Base-by-base conservation (phyloP, 2,329 filamentous ascomycete species). In the Penicillium griseofulvum region DNA sequence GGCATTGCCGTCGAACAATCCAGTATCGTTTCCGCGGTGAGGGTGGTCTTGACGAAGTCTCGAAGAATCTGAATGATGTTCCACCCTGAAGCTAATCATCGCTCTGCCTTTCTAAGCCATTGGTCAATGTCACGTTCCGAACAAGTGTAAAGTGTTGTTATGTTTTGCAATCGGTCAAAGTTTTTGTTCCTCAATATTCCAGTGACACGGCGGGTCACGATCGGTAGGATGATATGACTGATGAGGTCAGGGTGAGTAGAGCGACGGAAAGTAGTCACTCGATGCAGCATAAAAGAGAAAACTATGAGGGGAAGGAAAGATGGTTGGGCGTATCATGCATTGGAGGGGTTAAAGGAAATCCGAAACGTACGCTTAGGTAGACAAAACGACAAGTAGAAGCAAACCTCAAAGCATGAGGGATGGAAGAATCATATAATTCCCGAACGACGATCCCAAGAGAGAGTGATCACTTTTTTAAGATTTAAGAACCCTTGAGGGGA, bases 1-100 rank as follows among this genome's bases (percentile, higher is more conserved):
- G 71, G 68, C 72, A 74, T 74, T 70, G 68, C 69, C 67, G 64
- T 67, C 56, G 59, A 67, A 66, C 59, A 64, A 62, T 70, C 61
- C 58, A 61, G 56, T 60, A 49, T 71, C 65, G 67, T 58, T 69
- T 68, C 68, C 68, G 68, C 66, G 63, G 69, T 58, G 63, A 66
- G 64, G 60, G 65, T 68, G 69, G 63, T 69, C 54, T 66, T 68
- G 66, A 69, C 66, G 68, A 65, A 67, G 64, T 72, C 65, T 72
- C 66, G 71, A 68, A 65, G 66, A 71, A 67, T 72, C 67, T 74
- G 68, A 71, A 67, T 69, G 69, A 65, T 73, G 69, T 73, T 73
- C 68, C 70, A 71, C 71, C 69, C 70, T 70, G 69, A 72, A 68
- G 71, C 72, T 74, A 71, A 72, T 74, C 72, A 74, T 74, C 70